Conservation (phyloP, 2,329 filamentous ascomycete species). For the Pseudomassariella vexata region DNA sequence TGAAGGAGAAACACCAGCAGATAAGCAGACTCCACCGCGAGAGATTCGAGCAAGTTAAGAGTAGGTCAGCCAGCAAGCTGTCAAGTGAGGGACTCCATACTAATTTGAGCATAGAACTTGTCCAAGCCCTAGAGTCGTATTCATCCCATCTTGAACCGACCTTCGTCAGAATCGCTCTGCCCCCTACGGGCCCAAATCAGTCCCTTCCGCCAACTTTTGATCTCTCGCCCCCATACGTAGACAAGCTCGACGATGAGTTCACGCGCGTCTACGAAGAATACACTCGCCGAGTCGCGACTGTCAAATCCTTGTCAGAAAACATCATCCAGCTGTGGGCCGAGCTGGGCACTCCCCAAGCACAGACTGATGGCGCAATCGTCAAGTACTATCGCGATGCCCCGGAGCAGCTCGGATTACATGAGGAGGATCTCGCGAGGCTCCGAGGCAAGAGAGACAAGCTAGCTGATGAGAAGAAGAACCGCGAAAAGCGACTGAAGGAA, state of each 20-base stretch:
- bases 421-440: constrained; percentile 74
- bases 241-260: constrained; percentile 83
- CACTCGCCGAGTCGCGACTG: constrained; percentile 69
- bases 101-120: constrained; percentile 60
- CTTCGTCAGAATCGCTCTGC: constrained; percentile 80
- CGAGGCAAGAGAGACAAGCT: constrained; percentile 74
- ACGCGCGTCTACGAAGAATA: constrained; percentile 96
- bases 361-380: constrained; percentile 82
- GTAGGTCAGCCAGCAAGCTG: constrained; percentile 42
- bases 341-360: constrained; percentile 86
- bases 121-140: constrained; percentile 89
- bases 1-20: constrained; percentile 82
- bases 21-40: constrained; percentile 81
- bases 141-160: constrained; percentile 89
- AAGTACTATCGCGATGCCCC: constrained; percentile 85
- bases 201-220: constrained; percentile 80
- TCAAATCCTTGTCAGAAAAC: constrained; percentile 70
- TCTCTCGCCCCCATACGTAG: constrained; percentile 83
- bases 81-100: constrained; percentile 4
- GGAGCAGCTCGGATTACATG: constrained; percentile 88
- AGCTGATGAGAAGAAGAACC: constrained; percentile 78
- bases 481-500: constrained; percentile 72
- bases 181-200: constrained; percentile 72
- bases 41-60: constrained; percentile 92
- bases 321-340: constrained; percentile 96